Base-by-base conservation (phyloP, 441 rosid genomes). In the Eruca vesicaria region DNA sequence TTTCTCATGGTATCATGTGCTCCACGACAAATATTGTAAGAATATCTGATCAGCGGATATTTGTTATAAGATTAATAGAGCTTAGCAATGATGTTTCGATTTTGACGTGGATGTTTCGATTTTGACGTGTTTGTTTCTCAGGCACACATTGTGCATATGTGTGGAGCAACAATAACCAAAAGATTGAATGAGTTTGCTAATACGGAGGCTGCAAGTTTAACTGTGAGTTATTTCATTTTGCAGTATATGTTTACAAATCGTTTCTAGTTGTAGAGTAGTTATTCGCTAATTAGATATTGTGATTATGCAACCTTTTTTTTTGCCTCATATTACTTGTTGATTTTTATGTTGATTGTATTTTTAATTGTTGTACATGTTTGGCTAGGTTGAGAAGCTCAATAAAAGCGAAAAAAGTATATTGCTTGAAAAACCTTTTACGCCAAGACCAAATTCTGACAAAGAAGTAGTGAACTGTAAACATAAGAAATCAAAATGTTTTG, bases 151-250 rank as follows among this genome's bases (percentile, higher is more conserved):
- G 91, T 89, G 78, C 94, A 93, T 80, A 80, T 93, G 77, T 90
- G 96, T 78, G 98, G 88, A 84, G 89, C 96, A 82, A 91, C 98
- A 12, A 73, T 90, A 78, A 84, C 91, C 73, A 91, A 90, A 86
- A 82, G 92, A 53, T 83, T 93, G 85, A 77, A 79, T 74, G 97
- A 93, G 84, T 93, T 93, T 78, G 96, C 84, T 88, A 82, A 85
- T 63, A 91, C 97, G 1, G 90, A 91, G 53, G 82, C 97, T 33
- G 93, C 90, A 57, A 85, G 83, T 83, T 86, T 91, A 78, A 91
- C 84, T 77, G 94, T 63, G 52, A 62, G 67, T 63, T 63, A 11
- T 63, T 36, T 63, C 50, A 63, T 31, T 62, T 50, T 33, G 29
- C 45, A 15, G 10, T 1, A 28, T 58, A 28, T 29, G 21, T 5